Base-by-base conservation (phyloP, 139 green algal genomes). In the Asterochloris erici region DNA sequence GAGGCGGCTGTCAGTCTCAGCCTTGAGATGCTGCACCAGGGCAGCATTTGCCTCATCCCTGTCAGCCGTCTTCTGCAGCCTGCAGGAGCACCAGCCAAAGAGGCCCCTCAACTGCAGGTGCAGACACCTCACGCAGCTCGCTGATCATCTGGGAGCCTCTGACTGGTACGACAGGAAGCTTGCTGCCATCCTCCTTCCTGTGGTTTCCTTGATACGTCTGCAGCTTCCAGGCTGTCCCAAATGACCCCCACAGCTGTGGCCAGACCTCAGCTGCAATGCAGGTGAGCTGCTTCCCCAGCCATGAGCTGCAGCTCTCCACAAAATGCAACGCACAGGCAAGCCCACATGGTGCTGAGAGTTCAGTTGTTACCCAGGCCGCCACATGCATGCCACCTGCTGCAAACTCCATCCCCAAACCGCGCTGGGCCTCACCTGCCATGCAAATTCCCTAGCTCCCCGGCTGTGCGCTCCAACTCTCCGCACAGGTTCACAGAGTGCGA, bases 401-500 rank as follows among this genome's bases (percentile, higher is more conserved):
- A 9, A 14, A 4, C 17, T 71, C 6, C 17, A 71, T 26, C 19
- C 19, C 17, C 19, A 64, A 28, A 64, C 21, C 16, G 11, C 13
- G 9, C 12, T 11, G 14, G 17, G 17, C 71, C 74, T n/a, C 88
- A 81, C 66, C 79, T 79, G 21, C 63, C 62, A 79, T 89, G 89
- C n/a, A 91, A 77, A 16, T 64, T 74, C 11, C 63, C 66, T 0
- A 91, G 60, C 69, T 92, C 84, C 0, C 28, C 29, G 0, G 84
- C 79, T 29, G 88, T 85, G 2, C 38, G n/a, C 0, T 68, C 78
- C 69, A 96, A 87, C 77, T 91, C 85, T 0, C 60, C 28, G 0
- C 83, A 84, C 66, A 96, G 76, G 16, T 73, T 73, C 78, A 87
- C 82, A 0, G 90, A 90, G 68, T 91, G 85, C 13, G 47, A 79